These are phyloP conservation scores for Trametes maxima DNA, from an alignment of 768 basidiomycete genomes.

Conservation along the genomic window DNA sequence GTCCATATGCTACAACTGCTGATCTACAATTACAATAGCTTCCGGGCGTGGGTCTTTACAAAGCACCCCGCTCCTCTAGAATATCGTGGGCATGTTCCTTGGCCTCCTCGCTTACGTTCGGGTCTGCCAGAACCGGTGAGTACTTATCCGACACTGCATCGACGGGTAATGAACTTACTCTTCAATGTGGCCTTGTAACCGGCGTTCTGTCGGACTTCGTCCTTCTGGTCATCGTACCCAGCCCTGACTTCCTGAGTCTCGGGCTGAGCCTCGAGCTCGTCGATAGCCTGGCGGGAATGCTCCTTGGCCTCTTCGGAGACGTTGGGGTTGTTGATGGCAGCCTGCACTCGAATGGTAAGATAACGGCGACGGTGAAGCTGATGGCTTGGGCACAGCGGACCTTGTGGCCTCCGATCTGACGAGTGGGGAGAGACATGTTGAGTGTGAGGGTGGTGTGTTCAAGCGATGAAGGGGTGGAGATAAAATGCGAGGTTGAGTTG, in stretches of 20 bases:
- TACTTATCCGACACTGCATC: no score
- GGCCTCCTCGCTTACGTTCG: conserved; percentile 32
- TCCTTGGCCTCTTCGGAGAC: conserved; percentile 37
- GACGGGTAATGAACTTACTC: no score
- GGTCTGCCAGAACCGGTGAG: conserved; percentile 21
- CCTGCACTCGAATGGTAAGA: conserved; percentile 12
- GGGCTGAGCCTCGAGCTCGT: conserved; percentile 25
- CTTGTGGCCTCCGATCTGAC: conserved; percentile 30
- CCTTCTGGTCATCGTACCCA: conserved; percentile 23
- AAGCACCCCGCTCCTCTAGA: conserved; percentile 27
- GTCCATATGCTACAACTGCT: no score
- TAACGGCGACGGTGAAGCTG: not conserved
- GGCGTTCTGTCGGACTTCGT: conserved; percentile 29
- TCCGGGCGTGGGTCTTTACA: conserved; percentile 17
- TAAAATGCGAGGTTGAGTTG: no score
- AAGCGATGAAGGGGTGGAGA: not conserved
- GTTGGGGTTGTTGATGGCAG: conserved; percentile 34
- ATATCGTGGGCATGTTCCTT: conserved; percentile 30
- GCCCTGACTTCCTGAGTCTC: conserved; percentile 23
- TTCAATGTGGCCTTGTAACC: conserved; percentile 34
- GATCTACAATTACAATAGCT: no score
- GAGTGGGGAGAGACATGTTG: conserved; percentile 29
- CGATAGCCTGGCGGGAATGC: conserved; percentile 30
- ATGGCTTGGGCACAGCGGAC: no score
- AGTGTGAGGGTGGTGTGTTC: not conserved